Evolutionary conservation across 139 green algal genomes (phyloP).

Genomic region (Pleodorina starrii): DNA sequence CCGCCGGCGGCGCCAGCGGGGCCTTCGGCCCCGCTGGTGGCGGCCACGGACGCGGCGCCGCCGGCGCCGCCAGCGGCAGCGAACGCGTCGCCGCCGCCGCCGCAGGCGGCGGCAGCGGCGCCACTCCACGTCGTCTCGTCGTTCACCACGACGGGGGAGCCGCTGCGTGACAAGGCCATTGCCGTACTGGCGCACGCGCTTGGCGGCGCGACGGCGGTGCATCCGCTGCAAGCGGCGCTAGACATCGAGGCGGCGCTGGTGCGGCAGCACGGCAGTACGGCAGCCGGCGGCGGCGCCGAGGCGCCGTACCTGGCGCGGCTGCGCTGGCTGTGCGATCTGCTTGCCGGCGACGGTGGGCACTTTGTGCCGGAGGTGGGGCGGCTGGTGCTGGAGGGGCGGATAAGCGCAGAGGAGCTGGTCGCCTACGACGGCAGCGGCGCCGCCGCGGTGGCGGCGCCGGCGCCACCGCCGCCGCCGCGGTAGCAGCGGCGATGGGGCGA

Average conservation of each 20-base stretch:
- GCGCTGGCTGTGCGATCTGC: constrained; percentile 27
- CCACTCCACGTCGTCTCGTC: neutral
- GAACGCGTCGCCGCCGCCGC: neutral
- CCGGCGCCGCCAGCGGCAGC: neutral
- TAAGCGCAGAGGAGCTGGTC: constrained; percentile 25
- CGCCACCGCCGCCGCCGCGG: neutral
- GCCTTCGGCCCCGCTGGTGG: neutral
- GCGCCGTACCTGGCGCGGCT: constrained; percentile 17
- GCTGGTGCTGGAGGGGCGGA: constrained; percentile 1
- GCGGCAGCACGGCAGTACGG: neutral
- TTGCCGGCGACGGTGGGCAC: neutral
- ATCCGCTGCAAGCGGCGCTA: constrained; percentile 18
- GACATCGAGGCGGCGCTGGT: constrained; percentile 2
- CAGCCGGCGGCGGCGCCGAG: neutral
- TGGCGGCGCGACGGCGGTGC: neutral
- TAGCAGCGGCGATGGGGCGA: neutral
- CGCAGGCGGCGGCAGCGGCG: neutral
- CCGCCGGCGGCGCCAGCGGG: neutral
- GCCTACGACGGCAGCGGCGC: neutral
- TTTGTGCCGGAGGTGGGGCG: neutral
- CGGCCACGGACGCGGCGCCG: neutral
- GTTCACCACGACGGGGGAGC: neutral
- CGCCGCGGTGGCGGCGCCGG: neutral
- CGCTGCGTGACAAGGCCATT: constrained; percentile 17
- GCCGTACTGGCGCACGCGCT: neutral